Percentiles rank a stretch among this genome's conserved stretches.
phyloP scores from a whole-genome alignment of 1,284 basidiomycete species.

The Chiua sp. region DNA sequence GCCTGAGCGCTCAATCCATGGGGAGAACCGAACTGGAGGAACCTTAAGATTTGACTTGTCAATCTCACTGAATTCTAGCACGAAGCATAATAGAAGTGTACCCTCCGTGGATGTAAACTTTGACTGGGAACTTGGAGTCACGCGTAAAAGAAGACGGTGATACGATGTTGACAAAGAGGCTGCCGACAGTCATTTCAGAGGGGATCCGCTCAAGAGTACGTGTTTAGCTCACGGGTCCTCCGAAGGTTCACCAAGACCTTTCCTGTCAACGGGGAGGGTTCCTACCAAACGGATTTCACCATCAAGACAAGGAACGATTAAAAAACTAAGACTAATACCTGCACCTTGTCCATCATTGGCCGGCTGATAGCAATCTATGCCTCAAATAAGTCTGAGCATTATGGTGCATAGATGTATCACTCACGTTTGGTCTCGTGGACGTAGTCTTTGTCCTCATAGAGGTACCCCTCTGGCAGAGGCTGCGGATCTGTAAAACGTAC shows the following conservation, averaged over 20 bases:
- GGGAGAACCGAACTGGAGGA: slow-evolving; percentile 81
- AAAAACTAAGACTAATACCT: slow-evolving; percentile 36
- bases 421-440: slow-evolving; percentile 63
- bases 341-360: slow-evolving; percentile 65
- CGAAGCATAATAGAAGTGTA: slow-evolving; percentile 28
- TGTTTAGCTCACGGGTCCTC: slow-evolving; percentile 63
- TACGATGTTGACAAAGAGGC: slow-evolving; percentile 74
- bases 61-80: background rate
- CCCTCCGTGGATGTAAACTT: slow-evolving; percentile 80
- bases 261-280: slow-evolving; percentile 56
- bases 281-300: slow-evolving; percentile 22
- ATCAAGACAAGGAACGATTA: background rate
- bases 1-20: slow-evolving; percentile 63
- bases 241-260: slow-evolving; percentile 67
- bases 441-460: slow-evolving; percentile 66
- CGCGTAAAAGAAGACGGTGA: slow-evolving; percentile 61
- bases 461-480: slow-evolving; percentile 55
- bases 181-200: slow-evolving; percentile 26
- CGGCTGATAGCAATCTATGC: slow-evolving; percentile 63
- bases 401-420: slow-evolving; percentile 29
- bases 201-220: background rate
- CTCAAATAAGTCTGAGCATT: background rate
- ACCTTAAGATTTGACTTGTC: slow-evolving; percentile 46
- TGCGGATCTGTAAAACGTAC: slow-evolving; percentile 66
- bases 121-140: slow-evolving; percentile 61